Evolutionary conservation across 139 green algal genomes (phyloP).

Genomic region (Picochlorum sp.): DNA sequence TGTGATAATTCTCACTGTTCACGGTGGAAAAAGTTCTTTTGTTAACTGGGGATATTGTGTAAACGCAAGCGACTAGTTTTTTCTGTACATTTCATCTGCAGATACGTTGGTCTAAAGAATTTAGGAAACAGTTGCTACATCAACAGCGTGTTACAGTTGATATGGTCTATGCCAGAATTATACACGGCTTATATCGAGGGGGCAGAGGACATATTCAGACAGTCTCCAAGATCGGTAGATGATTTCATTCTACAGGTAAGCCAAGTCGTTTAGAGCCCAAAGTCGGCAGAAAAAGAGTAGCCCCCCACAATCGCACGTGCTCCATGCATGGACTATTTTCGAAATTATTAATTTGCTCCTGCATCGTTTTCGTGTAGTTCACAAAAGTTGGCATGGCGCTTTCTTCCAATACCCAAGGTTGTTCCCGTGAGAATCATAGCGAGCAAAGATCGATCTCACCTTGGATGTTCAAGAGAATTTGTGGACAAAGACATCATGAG

Average conservation of each 20-base stretch:
- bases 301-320: no score
- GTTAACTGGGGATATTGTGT: no score
- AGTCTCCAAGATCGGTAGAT: constrained; percentile 30
- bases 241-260: constrained; percentile 53
- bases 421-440: constrained; percentile 10
- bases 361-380: constrained; percentile 36
- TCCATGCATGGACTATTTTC: no score
- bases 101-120: constrained; percentile 82
- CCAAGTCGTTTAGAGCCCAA: no score
- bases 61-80: no score
- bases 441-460: constrained; percentile 42
- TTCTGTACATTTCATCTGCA: background rate
- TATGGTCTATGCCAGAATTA: constrained; percentile 68
- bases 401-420: background rate
- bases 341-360: no score
- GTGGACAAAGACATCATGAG: constrained; percentile 78
- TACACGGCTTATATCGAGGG: constrained; percentile 40
- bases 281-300: no score
- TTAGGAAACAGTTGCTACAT: constrained; percentile 97
- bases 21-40: constrained; percentile 17
- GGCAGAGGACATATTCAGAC: constrained; percentile 34
- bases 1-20: background rate
- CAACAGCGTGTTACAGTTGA: constrained; percentile 76
- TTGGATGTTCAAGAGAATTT: constrained; percentile 70
- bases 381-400: constrained; percentile 59